Base-by-base conservation (phyloP, 148 eudicot species). In the Silene latifolia region DNA sequence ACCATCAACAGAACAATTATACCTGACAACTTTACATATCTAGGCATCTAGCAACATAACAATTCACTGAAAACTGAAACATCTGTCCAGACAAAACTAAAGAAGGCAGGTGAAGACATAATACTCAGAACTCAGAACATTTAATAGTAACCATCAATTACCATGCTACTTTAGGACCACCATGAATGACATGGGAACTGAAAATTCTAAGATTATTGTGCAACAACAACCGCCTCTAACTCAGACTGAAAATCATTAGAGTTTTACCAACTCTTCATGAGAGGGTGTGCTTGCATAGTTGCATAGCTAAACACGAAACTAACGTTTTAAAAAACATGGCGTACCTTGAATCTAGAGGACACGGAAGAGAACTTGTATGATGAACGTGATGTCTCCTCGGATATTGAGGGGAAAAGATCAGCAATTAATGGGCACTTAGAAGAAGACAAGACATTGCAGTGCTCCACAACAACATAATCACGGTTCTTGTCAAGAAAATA, bases 311-410 rank as follows among this genome's bases (percentile, higher is more conserved):
- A 75, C 35, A 21, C 21, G n/a, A 0, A 0, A n/a, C 48, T 63
- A 15, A 32, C 39, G 46, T 29, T 70, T 39, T 39, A 39, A 8
- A 24, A 15, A 69, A 72, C 61, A 69, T 19, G 73, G 42, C 73
- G 73, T 77, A 95, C 99, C 99, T 95, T 95, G 72, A 95, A 95
- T 71, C 99, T 86, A 60, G 93, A 82, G 76, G 97, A 89, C 74
- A 95, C 97, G 18, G 99, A 95, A 51, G 99, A 88, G 72, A 95
- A 95, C 81, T 90, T 95, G 91, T 90, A 95, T 18, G 99, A 95
- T 57, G 99, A 95, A 72, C 97, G 90, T 29, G 96, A 82, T 21
- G 98, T 78, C 79, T 90, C 97, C 81, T 90, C 97, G 14, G 94
- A 85, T 53, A 89, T 46, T 47, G 86, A 77, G 64, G 91, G 87